These are phyloP conservation scores for Mucor mucedo DNA, from an alignment of 371 early-diverging fungal species.

Conservation along the genomic window DNA sequence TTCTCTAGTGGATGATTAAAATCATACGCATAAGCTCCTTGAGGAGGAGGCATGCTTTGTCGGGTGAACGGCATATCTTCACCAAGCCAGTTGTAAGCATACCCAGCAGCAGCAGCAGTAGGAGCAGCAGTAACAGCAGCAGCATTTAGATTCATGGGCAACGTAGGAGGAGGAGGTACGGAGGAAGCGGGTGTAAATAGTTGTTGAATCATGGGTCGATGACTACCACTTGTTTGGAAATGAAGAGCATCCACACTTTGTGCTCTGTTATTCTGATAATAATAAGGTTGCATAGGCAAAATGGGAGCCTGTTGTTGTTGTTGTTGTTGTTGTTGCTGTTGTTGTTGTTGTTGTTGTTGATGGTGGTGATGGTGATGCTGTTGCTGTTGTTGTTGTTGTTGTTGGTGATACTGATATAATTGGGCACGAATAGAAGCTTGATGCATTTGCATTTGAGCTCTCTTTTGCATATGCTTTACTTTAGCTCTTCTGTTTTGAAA, in stretches of 20 bases:
- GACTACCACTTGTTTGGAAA: slow-evolving; percentile 7
- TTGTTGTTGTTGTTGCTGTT: slow-evolving; percentile 26
- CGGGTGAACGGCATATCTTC: slow-evolving; percentile 24
- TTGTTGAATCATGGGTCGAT: slow-evolving; percentile 10
- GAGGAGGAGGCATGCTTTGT: slow-evolving; percentile 42
- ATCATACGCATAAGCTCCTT: slow-evolving; percentile 25
- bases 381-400: slow-evolving; percentile 22
- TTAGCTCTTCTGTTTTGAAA: slow-evolving; percentile 99
- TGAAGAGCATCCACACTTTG: slow-evolving; percentile 46
- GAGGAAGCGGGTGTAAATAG: slow-evolving; percentile 20
- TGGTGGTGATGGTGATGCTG: slow-evolving; percentile 15
- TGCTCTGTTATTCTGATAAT: slow-evolving; percentile 23
- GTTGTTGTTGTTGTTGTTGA: slow-evolving; percentile 31
- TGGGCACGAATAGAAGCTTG: slow-evolving; percentile 41
- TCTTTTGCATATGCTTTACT: slow-evolving; percentile 76
- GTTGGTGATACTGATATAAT: slow-evolving; percentile 33
- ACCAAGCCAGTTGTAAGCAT: slow-evolving; percentile 15
- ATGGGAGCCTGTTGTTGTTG: slow-evolving; percentile 3
- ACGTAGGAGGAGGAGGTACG: slow-evolving; percentile 12
- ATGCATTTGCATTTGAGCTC: slow-evolving; percentile 57
- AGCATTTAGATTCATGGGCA: no score
- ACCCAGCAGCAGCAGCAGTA: no score
- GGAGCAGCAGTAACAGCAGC: no score
- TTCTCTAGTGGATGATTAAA: slow-evolving; percentile 1
- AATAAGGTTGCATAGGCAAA: slow-evolving; percentile 11